Conservation (phyloP, 495 filamentous ascomycete species). For the Xylaria curta region DNA sequence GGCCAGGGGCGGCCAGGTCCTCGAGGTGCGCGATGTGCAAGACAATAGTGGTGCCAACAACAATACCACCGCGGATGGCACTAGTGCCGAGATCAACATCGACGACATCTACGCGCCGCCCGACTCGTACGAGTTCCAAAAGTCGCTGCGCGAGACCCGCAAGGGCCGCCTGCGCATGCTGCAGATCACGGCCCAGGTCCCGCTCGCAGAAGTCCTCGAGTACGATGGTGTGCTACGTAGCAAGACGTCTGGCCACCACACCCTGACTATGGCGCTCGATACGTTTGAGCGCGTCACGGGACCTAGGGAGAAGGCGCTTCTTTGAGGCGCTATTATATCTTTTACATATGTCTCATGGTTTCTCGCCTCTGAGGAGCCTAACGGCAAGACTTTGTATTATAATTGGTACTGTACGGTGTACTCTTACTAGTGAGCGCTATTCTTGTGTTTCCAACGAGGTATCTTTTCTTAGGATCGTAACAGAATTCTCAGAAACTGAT, state of each 20-base stretch:
- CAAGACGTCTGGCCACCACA: slow-evolving; percentile 86
- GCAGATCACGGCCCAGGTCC: slow-evolving; percentile 80
- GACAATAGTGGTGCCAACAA: slow-evolving; percentile 20
- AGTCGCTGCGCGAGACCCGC: slow-evolving; percentile 48
- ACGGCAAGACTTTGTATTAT: background rate
- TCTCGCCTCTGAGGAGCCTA: background rate
- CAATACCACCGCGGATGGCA: background rate
- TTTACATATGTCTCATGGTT: background rate
- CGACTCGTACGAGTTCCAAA: slow-evolving; percentile 75
- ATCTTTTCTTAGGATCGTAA: background rate
- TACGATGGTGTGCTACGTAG: slow-evolving; percentile 90
- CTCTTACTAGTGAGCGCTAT: background rate
- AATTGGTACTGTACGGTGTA: background rate
- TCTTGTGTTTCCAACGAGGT: background rate
- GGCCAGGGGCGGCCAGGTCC: slow-evolving; percentile 80
- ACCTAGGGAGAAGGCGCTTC: slow-evolving; percentile 51
- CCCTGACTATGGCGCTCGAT: slow-evolving; percentile 91
- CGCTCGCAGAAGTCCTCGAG: slow-evolving; percentile 95
- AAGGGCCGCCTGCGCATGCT: slow-evolving; percentile 51
- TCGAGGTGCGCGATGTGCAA: slow-evolving; percentile 75
- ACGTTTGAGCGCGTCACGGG: slow-evolving; percentile 85
- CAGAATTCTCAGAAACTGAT: background rate
- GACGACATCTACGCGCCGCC: slow-evolving; percentile 80
- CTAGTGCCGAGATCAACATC: slow-evolving; percentile 60
- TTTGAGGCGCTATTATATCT: background rate